These are phyloP conservation scores for Vigna nakashimae DNA, from an alignment of 306 rosid genomes.

Conservation along the genomic window DNA sequence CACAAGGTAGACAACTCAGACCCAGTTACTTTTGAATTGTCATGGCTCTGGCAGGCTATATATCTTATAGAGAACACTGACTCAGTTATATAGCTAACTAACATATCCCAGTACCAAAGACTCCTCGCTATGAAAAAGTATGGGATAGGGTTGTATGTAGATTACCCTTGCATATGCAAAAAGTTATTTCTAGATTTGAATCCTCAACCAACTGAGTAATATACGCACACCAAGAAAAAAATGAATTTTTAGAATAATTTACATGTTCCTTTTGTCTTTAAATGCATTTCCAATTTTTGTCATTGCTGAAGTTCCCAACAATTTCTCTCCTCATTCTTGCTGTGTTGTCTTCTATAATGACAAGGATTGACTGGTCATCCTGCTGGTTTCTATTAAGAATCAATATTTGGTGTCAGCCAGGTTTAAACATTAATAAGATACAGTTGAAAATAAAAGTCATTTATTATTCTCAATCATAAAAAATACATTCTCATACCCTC, in stretches of 20 bases:
- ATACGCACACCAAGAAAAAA: too few species aligned
- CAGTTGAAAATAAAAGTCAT: too few species aligned
- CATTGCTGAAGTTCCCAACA: constrained; percentile 27
- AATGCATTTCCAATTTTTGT: constrained; percentile 18
- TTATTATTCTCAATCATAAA: too few species aligned
- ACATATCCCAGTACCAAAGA: too few species aligned
- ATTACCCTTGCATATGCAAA: too few species aligned
- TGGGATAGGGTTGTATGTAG: too few species aligned
- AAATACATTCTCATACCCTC: too few species aligned
- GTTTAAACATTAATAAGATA: constrained; percentile 35
- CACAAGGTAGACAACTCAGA: constrained; percentile 73
- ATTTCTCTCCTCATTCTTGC: constrained; percentile 31
- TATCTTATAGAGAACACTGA: constrained; percentile 25
- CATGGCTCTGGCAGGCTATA: constrained; percentile 6
- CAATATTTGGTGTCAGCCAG: constrained; percentile 26
- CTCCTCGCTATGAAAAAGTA: too few species aligned
- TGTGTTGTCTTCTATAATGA: constrained; percentile 1
- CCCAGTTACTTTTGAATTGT: constrained; percentile 26
- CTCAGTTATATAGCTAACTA: background rate
- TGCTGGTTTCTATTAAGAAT: constrained; percentile 34
- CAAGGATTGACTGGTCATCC: constrained; percentile 26
- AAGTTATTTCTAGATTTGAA: too few species aligned
- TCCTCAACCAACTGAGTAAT: too few species aligned
- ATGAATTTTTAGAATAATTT: constrained; percentile 1
- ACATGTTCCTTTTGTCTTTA: constrained; percentile 31